Evolutionary conservation across 768 basidiomycete genomes (phyloP).

Genomic region (Dentipellis sp.): DNA sequence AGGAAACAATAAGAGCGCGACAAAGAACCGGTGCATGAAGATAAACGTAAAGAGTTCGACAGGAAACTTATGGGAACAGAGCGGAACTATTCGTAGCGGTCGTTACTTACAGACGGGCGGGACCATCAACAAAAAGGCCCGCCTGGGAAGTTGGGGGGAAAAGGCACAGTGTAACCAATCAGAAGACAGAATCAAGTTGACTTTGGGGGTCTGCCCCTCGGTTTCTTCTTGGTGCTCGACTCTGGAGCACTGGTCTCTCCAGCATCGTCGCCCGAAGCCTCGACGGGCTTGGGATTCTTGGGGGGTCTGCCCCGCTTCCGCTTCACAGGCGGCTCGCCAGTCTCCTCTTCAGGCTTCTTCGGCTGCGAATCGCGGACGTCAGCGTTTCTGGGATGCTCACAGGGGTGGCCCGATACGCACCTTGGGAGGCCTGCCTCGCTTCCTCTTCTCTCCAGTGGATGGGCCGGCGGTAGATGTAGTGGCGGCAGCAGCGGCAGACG

Average conservation of each 20-base stretch:
- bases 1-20: background rate
- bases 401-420: conserved; percentile 20
- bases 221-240: conserved; percentile 56
- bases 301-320: conserved; percentile 69
- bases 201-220: conserved; percentile 63
- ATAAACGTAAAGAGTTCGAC: conserved; percentile 7
- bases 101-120: conserved; percentile 20
- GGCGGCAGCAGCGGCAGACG: conserved; percentile 23
- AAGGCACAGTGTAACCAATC: conserved; percentile 20
- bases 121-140: conserved; percentile 8
- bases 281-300: conserved; percentile 47
- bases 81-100: conserved; percentile 25
- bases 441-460: conserved; percentile 30
- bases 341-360: conserved; percentile 38
- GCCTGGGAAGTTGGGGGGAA: conserved; percentile 18
- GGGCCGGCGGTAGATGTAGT: conserved; percentile 17
- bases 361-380: background rate
- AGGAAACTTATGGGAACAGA: conserved; percentile 23
- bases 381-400: too few relatives aligned
- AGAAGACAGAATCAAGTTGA: conserved; percentile 7
- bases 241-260: conserved; percentile 35
- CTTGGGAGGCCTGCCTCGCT: conserved; percentile 44
- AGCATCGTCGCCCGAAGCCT: conserved; percentile 25
- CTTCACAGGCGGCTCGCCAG: conserved; percentile 34
- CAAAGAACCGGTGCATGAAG: background rate